Evolutionary conservation across 1,139 yeast genomes (phyloP).

Genomic region (Kodamaea arcana): DNA sequence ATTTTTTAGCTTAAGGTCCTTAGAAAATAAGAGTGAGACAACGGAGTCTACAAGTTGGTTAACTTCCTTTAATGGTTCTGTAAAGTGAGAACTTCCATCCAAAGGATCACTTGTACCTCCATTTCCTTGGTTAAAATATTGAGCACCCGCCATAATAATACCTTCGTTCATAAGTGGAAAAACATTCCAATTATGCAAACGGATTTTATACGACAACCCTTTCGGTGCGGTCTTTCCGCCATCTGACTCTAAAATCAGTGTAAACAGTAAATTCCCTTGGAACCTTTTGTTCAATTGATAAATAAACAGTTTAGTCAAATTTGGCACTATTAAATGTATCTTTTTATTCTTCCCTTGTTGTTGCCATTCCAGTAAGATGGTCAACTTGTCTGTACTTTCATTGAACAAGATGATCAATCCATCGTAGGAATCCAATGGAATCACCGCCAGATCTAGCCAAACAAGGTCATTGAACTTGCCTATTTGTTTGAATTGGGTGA

Average conservation of each 20-base stretch:
- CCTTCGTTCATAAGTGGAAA: conserved; percentile 27
- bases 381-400: conserved; percentile 16
- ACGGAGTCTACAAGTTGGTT: conserved; percentile 25
- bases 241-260: conserved; percentile 16
- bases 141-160: conserved; percentile 20
- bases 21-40: conserved; percentile 19
- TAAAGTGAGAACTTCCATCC: too few species aligned
- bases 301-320: conserved; percentile 26
- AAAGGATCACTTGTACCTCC: too few species aligned
- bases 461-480: conserved; percentile 58
- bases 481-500: conserved; percentile 49
- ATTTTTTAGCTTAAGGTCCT: conserved; percentile 26
- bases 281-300: conserved; percentile 26
- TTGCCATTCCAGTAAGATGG: conserved; percentile 5
- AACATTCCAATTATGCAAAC: conserved; percentile 31
- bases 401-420: conserved; percentile 37
- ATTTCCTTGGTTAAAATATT: conserved; percentile 23
- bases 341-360: conserved; percentile 11
- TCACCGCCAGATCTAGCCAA: conserved; percentile 41
- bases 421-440: conserved; percentile 14
- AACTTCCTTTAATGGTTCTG: conserved; percentile 33
- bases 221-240: conserved; percentile 10
- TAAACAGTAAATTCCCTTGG: conserved; percentile 13
- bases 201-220: conserved; percentile 18
- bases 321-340: conserved; percentile 28